Conservation (phyloP, 2,329 filamentous ascomycete genomes). For the Fusarium sp. region DNA sequence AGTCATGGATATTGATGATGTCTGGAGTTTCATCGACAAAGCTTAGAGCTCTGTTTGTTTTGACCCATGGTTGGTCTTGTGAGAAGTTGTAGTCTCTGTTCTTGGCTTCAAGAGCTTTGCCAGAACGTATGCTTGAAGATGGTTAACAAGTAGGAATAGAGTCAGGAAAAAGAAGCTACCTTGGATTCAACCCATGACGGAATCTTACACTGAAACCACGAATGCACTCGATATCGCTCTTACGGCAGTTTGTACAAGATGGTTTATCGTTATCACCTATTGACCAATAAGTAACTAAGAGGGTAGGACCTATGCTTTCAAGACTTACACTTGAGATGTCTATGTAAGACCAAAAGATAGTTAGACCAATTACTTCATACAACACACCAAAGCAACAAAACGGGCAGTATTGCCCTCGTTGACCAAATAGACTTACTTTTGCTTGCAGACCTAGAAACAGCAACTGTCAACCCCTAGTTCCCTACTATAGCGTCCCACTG, state of each 20-base stretch:
- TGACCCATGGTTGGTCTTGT: conserved; percentile 46
- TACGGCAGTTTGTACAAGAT: conserved; percentile 45
- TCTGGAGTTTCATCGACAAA: conserved; percentile 48
- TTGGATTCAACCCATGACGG: conserved; percentile 45
- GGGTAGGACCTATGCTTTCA: no score
- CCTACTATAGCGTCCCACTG: neutral
- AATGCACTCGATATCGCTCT: conserved; percentile 43
- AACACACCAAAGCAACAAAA: neutral
- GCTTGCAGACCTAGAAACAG: conserved; percentile 36
- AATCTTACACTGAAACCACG: conserved; percentile 46
- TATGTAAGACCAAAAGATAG: neutral
- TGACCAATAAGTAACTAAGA: no score
- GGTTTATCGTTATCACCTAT: conserved; percentile 39
- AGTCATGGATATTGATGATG: conserved; percentile 45
- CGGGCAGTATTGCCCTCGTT: conserved; percentile 16
- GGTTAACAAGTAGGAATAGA: neutral
- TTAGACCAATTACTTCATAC: conserved; percentile 7
- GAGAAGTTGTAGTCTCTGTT: conserved; percentile 41
- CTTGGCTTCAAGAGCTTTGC: conserved; percentile 27
- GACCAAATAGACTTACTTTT: conserved; percentile 34
- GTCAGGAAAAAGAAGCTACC: conserved; percentile 14
- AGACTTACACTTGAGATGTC: conserved; percentile 42
- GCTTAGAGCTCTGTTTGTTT: conserved; percentile 42
- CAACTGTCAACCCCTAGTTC: conserved; percentile 14
- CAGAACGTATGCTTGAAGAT: conserved; percentile 33